Base-by-base conservation (phyloP, 2,329 filamentous ascomycete species). In the Trichoderma sp. region DNA sequence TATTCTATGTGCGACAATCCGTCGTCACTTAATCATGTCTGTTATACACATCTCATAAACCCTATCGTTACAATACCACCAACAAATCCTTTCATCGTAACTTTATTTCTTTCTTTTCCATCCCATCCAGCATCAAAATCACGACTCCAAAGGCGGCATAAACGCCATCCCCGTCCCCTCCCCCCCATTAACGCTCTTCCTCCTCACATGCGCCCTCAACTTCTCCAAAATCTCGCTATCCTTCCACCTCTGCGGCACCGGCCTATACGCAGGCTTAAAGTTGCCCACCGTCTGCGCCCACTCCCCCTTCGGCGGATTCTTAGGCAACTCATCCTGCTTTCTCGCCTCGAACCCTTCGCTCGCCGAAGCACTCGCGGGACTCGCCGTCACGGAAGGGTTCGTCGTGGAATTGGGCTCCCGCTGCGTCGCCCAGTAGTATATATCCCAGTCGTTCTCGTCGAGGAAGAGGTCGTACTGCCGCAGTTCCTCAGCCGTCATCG, bases 381-480 rank as follows among this genome's bases (percentile, higher is more conserved):
- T 76, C 73, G 76, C 63, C 65, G 77, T 75, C 58, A 77, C 75
- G 74, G 81, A 72, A 62, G 80, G 79, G 77, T 80, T 77, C 74
- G 83, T 81, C 69, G 80, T 75, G 71, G 89, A 85, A 68, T 85
- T 81, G 39, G 89, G 76, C 74, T 82, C 81, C 76, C 94, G 90
- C 82, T 99, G 96, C 18, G 96, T 99, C 4, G 93, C 94, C 96
- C 96, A 99, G 87, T 99, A 99, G 87, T 99, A 99, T 74, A 99
- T 98, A 81, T 99, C 96, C 96, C 96, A 99, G 85, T 99, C 96
- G 83, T 99, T 99, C 84, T 99, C 96, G 82, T 99, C 96, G 71
- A 99, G 90, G 85, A 99, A 97, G 32, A 88, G 85, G 81, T 98
- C 95, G 85, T 96, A 98, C 82, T 97, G 89, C 77, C 88, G 83